Evolutionary conservation across 805 yeast genomes (phyloP).

Genomic region (Starmera quercuum): DNA sequence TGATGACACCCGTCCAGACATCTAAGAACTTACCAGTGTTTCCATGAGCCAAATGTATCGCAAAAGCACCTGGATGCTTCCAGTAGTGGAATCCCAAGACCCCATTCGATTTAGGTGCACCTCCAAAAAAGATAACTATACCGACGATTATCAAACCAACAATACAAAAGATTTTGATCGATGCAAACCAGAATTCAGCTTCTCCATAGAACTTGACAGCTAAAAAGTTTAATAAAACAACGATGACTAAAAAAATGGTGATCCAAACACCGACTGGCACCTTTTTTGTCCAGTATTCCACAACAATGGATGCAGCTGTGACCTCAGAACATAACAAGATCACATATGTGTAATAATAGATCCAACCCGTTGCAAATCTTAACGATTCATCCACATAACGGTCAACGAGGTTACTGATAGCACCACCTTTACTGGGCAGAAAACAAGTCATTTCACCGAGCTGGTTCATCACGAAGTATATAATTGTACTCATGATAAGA

Average conservation of each 20-base stretch:
- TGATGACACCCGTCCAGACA: conserved; percentile 53
- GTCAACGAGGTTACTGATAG: conserved; percentile 50
- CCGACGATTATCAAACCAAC: conserved; percentile 53
- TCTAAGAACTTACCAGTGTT: conserved; percentile 57
- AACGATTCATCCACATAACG: conserved; percentile 35
- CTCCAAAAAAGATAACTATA: conserved; percentile 55
- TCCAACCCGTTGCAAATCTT: conserved; percentile 23
- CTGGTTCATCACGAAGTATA: conserved; percentile 57
- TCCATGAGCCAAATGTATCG: conserved; percentile 38
- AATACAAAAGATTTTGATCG: conserved; percentile 55
- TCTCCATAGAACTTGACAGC: conserved; percentile 59
- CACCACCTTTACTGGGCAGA: conserved; percentile 55
- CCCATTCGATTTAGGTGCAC: conserved; percentile 46
- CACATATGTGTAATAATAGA: conserved; percentile 19
- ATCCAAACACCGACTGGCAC: conserved; percentile 61
- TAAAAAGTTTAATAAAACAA: conserved; percentile 40
- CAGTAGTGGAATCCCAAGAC: conserved; percentile 64
- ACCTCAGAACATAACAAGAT: conserved; percentile 34
- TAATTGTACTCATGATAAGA: conserved; percentile 51
- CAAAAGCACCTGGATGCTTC: conserved; percentile 53
- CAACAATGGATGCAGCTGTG: conserved; percentile 48
- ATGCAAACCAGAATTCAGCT: conserved; percentile 51
- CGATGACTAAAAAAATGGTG: conserved; percentile 40
- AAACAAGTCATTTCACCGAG: conserved; percentile 65
- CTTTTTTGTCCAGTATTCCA: conserved; percentile 47